Evolutionary conservation across 768 basidiomycete species (phyloP).

Genomic region (Pleurotus platypus): DNA sequence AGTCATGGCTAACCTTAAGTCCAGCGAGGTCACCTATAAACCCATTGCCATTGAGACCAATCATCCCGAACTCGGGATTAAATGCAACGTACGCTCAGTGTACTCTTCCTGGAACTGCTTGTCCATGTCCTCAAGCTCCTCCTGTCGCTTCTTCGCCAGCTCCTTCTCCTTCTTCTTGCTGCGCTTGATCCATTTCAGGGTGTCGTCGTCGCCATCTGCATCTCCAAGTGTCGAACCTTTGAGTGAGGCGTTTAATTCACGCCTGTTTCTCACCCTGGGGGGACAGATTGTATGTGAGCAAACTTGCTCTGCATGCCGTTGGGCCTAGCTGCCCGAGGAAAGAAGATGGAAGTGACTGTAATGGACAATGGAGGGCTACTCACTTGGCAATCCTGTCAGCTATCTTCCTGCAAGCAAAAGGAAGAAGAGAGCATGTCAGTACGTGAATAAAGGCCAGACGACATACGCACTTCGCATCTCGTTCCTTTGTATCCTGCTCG

Average conservation of each 20-base stretch:
- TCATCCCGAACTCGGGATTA: background rate
- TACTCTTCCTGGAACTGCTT: slow-evolving; percentile 74
- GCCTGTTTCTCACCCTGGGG: slow-evolving; percentile 86
- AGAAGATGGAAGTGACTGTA: slow-evolving; percentile 46
- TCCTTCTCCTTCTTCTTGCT: slow-evolving; percentile 91
- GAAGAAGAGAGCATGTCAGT: slow-evolving; percentile 16
- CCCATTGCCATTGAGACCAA: slow-evolving; percentile 1
- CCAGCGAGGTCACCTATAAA: slow-evolving; percentile 81
- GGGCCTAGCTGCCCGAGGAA: slow-evolving; percentile 37
- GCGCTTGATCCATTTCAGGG: slow-evolving; percentile 88
- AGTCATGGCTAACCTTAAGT: slow-evolving; percentile 94
- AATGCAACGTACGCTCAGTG: slow-evolving; percentile 69
- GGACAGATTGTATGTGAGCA: slow-evolving; percentile 25
- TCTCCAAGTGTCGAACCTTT: slow-evolving; percentile 92
- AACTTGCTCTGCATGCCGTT: slow-evolving; percentile 17
- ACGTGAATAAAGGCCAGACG: slow-evolving; percentile 17
- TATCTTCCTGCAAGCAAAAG: slow-evolving; percentile 49
- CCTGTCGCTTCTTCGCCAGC: slow-evolving; percentile 75
- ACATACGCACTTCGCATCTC: slow-evolving; percentile 68
- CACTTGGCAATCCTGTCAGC: slow-evolving; percentile 83
- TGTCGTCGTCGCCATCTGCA: slow-evolving; percentile 75
- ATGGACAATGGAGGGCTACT: slow-evolving; percentile 39
- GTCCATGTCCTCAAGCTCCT: slow-evolving; percentile 84
- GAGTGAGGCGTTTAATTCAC: slow-evolving; percentile 88
- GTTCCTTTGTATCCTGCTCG: slow-evolving; percentile 65